A percentile compares a stretch with the other conserved stretches of the same genome.
phyloP scores from a whole-genome alignment of 2,329 filamentous ascomycete species.

The Xylariaceae sp. region DNA sequence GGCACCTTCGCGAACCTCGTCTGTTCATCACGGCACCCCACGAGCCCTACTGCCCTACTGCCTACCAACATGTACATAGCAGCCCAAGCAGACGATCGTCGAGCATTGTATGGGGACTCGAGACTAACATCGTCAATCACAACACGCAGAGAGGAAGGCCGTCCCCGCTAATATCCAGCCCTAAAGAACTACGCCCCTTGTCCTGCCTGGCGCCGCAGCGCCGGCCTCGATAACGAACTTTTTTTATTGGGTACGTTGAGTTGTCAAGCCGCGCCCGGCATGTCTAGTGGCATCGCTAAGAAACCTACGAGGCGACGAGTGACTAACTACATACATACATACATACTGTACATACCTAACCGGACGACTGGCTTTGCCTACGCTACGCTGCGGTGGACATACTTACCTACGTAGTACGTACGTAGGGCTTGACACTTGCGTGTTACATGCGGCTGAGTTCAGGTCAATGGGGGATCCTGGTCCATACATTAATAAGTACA shows the following conservation, averaged over 20 bases:
- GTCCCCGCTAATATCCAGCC: background rate
- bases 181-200: background rate
- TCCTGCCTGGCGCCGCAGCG: background rate
- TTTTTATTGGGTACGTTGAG: background rate
- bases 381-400: background rate
- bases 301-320: background rate
- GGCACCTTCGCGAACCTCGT: background rate
- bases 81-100: too few species aligned
- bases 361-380: background rate
- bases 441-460: background rate
- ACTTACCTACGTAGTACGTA: too few species aligned
- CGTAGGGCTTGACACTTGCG: background rate
- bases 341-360: too few species aligned
- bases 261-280: background rate
- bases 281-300: background rate
- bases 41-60: too few species aligned
- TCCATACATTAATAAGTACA: too few species aligned
- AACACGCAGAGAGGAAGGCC: too few species aligned
- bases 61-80: too few species aligned
- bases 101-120: too few species aligned
- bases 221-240: background rate
- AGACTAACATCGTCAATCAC: too few species aligned
- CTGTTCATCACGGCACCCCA: too few species aligned
- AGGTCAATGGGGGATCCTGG: background rate
- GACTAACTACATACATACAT: too few species aligned